Base-by-base conservation (phyloP, 164 flowering plant genomes). In the Nelumbo lutea region DNA sequence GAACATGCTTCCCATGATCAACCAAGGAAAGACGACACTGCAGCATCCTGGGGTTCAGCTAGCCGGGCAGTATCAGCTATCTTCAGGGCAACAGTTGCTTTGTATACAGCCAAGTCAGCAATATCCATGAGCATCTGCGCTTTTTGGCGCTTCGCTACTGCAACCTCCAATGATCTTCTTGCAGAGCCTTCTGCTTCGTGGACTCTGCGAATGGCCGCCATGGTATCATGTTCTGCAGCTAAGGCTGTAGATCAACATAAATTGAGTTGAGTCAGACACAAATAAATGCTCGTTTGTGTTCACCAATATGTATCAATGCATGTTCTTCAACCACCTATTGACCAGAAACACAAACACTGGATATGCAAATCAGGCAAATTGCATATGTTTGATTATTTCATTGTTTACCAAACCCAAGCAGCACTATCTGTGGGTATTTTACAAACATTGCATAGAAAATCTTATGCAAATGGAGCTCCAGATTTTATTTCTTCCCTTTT, bases 91-190 rank as follows among this genome's bases (percentile, higher is more conserved):
- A 87, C 78, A 45, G 75, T 52, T 39, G 98, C 90, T 74, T 79
- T 88, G 79, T 85, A 88, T 0, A 80, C 68, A 13, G 86, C 88
- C 73, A 91, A 62, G 71, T 93, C 94, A 2, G 98, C 92, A 59
- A 69, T 83, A 72, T 83, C 81, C 88, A 86, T 83, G 3, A 88
- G 88, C 62, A 50, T 6, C 71, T 91, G 97, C 0, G 97, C 98
- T 70, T 79, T 83, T 71, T 62, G 72, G 2, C 98, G 86, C 75
- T 88, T 87, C 4, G 1, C 8, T 62, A 84, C 27, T 0, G 97
- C 97, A 10, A 68, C 3, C 40, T 78, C 85, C 15, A 75, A 43
- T 2, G 79, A 77, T 65, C 43, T 79, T 1, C 61, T 63, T 13
- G 85, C 88, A 1, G 80, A 70, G n/a, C 10, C 76, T 68, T 77